These are phyloP conservation scores for Puya raimondii DNA, from an alignment of 176 grass and related monocot genomes.

Conservation along the genomic window DNA sequence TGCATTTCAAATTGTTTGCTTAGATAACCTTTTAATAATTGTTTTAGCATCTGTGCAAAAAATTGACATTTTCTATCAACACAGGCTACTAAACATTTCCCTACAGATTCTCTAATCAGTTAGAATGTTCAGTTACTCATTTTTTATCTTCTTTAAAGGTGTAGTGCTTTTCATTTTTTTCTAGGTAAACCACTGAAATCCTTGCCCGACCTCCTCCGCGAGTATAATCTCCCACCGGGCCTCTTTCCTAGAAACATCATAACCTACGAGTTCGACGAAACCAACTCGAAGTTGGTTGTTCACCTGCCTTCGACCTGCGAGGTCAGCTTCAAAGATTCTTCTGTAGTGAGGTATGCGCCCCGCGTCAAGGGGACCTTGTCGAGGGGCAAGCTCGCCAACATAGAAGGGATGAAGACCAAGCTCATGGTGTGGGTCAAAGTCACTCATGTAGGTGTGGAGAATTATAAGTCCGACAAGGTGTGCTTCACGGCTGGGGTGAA, in stretches of 20 bases:
- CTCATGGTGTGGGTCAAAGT: conserved; percentile 92
- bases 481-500: conserved; percentile 91
- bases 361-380: conserved; percentile 68
- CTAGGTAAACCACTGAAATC: conserved; percentile 65
- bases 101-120: too few relatives aligned
- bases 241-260: conserved; percentile 94
- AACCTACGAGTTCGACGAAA: conserved; percentile 81
- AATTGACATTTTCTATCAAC: too few relatives aligned
- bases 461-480: conserved; percentile 83
- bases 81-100: too few relatives aligned
- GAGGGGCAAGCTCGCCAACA: conserved; percentile 58
- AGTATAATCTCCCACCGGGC: conserved; percentile 68
- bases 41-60: too few relatives aligned
- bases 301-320: conserved; percentile 78
- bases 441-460: conserved; percentile 54
- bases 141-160: too few relatives aligned
- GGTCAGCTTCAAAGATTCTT: conserved; percentile 84
- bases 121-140: too few relatives aligned
- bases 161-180: conserved; percentile 15
- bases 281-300: conserved; percentile 63
- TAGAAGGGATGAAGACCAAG: conserved; percentile 95
- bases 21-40: too few relatives aligned
- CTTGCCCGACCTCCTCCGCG: conserved; percentile 68
- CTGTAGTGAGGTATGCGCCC: conserved; percentile 45
- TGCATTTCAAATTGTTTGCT: too few relatives aligned